Evolutionary conservation across 1,284 basidiomycete species (phyloP), one percentile per base, ranked within the genome.

Genomic region (Schizophyllum commune): DNA sequence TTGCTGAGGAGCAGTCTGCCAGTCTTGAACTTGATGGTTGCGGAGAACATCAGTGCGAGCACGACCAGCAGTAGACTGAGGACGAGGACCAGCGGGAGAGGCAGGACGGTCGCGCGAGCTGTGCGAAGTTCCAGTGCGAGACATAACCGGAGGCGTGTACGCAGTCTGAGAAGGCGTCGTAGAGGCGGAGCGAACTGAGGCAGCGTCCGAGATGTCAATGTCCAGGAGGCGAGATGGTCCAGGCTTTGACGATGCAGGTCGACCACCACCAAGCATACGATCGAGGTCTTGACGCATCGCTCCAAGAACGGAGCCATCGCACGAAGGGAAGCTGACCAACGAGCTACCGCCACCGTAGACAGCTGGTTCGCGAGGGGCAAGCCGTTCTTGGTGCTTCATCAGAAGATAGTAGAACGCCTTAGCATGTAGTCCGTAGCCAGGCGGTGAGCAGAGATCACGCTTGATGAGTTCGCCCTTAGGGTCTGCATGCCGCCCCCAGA

Each of bases 331-430:
- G n/a, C n/a, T n/a, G n/a, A n/a, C 8, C 32, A 58, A 52, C 57
- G 19, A 19, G 34, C 52, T 33, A 52, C 33, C 17, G 20, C 53
- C 22, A 56, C 20, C 11, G 51, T 33, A 52, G 32, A 56, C 5
- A 34, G 56, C 6, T 39, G 6, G 7, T 39, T n/a, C n/a, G n/a
- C n/a, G n/a, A n/a, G n/a, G n/a, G 34, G 56, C 54, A 32, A 74
- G 87, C 80, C 70, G 88, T 72, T 91, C 89, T 59, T 91, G 84
- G 73, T 96, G 94, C 71, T 85, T 85, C 60, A 84, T 79, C 21
- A 97, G 80, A 55, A 97, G 79, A 72, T 92, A 94, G 71, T 96
- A 97, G 73, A 97, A 95, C 0, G 93, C 93, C 73, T 98, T 98
- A 32, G 94, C 92, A 71, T 94, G 87, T 4, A 86, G 88, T 63